phyloP scores from a whole-genome alignment of 2,329 filamentous ascomycete species.

The Pseudogymnoascus sp. region DNA sequence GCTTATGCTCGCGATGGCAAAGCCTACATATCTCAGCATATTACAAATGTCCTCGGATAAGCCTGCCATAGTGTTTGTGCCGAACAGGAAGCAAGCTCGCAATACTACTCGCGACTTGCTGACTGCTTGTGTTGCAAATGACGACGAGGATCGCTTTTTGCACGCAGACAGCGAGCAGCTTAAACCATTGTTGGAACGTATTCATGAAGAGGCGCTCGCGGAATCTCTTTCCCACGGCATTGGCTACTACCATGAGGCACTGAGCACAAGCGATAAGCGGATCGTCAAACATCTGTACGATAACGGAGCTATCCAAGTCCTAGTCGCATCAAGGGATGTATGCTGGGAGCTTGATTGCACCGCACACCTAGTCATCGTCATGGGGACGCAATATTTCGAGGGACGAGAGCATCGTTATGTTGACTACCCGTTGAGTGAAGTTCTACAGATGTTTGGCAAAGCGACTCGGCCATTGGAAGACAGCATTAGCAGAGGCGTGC shows the following conservation, averaged over 20 bases:
- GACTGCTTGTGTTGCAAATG: slow-evolving; percentile 77
- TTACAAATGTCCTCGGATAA: slow-evolving; percentile 82
- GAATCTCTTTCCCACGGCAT: slow-evolving; percentile 90
- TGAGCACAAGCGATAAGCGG: slow-evolving; percentile 80
- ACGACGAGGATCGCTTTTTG: slow-evolving; percentile 89
- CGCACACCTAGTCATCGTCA: slow-evolving; percentile 86
- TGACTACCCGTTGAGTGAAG: slow-evolving; percentile 88
- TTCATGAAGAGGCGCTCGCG: slow-evolving; percentile 79
- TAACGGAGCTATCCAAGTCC: slow-evolving; percentile 62
- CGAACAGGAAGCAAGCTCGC: slow-evolving; percentile 86
- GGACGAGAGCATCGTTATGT: slow-evolving; percentile 94
- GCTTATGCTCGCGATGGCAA: slow-evolving; percentile 96
- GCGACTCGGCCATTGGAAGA: slow-evolving; percentile 72
- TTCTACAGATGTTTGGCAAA: slow-evolving; percentile 97
- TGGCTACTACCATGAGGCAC: slow-evolving; percentile 93
- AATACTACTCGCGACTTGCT: slow-evolving; percentile 80
- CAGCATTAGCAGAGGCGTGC: slow-evolving; percentile 76
- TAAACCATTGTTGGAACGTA: slow-evolving; percentile 67
- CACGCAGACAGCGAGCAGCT: slow-evolving; percentile 78
- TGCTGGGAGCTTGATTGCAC: slow-evolving; percentile 91
- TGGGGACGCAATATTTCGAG: slow-evolving; percentile 97
- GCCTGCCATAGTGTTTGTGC: slow-evolving; percentile 85
- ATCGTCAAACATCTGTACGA: slow-evolving; percentile 89
- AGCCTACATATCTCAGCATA: slow-evolving; percentile 84
- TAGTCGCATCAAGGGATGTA: slow-evolving; percentile 74